Conservation (phyloP, 1,284 basidiomycete genomes). For the Trametes sp. region DNA sequence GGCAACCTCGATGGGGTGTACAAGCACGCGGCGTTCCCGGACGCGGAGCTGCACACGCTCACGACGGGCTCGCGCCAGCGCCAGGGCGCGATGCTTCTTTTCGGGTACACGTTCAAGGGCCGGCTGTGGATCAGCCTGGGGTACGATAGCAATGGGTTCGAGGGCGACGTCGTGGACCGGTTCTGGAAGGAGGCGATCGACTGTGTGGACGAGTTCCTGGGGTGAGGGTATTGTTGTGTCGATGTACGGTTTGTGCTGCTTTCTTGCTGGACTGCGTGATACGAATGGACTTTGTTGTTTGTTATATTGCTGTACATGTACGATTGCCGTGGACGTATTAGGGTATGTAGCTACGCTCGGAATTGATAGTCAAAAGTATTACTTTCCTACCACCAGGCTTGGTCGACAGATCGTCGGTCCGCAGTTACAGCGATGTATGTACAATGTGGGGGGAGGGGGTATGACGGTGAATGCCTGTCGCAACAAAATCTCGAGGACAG, state of each 20-base stretch:
- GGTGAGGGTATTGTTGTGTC: conserved; percentile 16
- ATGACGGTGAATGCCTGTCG: no score
- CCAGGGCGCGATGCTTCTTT: conserved; percentile 74
- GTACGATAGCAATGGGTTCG: conserved; percentile 78
- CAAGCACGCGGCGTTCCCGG: conserved; percentile 64
- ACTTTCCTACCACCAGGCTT: no score
- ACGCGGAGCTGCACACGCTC: conserved; percentile 66
- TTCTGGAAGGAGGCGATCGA: conserved; percentile 64
- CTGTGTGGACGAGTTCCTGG: conserved; percentile 60
- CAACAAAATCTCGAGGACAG: no score
- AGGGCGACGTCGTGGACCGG: conserved; percentile 58
- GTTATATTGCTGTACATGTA: no score
- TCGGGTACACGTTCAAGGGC: conserved; percentile 78
- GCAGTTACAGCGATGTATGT: no score
- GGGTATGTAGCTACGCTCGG: not conserved
- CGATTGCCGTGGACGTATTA: not conserved
- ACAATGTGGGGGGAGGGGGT: no score
- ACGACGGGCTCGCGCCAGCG: conserved; percentile 83
- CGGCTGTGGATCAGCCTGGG: conserved; percentile 79
- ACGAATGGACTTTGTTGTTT: no score
- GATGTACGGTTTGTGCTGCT: no score
- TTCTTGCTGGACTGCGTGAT: not conserved
- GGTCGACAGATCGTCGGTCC: no score
- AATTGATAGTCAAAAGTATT: no score
- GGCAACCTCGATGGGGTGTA: conserved; percentile 84